phyloP scores from a whole-genome alignment of 2,329 filamentous ascomycete species.

The Lanzia echinophila region DNA sequence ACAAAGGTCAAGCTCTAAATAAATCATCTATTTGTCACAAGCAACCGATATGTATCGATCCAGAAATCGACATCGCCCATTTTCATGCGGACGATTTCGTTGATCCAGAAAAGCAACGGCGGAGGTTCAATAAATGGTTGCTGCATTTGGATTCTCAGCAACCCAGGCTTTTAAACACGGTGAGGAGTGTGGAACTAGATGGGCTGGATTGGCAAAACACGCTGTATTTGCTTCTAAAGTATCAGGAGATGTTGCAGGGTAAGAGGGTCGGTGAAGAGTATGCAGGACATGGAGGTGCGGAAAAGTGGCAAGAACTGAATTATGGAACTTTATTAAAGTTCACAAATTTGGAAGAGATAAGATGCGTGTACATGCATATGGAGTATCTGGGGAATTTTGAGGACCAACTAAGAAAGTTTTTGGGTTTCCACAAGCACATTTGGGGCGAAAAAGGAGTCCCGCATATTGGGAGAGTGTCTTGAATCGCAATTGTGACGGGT shows the following conservation, averaged over 20 bases:
- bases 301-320: slow-evolving; percentile 1
- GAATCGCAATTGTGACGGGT: not conserved
- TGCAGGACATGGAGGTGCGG: slow-evolving; percentile 1
- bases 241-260: not conserved
- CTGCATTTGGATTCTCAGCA: not conserved
- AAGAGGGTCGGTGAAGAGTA: not conserved
- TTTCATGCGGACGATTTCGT: not conserved
- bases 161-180: not conserved
- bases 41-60: slow-evolving; percentile 4
- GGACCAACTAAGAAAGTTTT: not conserved
- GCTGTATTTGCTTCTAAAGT: slow-evolving; percentile 2
- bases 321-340: not conserved
- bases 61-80: not conserved
- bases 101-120: not conserved
- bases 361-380: not conserved
- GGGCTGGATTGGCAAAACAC: slow-evolving; percentile 7
- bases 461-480: not conserved
- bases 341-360: not conserved
- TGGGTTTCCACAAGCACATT: not conserved
- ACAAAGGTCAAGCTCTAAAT: not conserved
- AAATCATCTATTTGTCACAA: not conserved
- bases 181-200: not conserved
- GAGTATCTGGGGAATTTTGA: slow-evolving; percentile 7
- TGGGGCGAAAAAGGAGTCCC: not conserved
- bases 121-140: not conserved